phyloP scores from a whole-genome alignment of 139 green algal species.

The Micromonas pusilla region DNA sequence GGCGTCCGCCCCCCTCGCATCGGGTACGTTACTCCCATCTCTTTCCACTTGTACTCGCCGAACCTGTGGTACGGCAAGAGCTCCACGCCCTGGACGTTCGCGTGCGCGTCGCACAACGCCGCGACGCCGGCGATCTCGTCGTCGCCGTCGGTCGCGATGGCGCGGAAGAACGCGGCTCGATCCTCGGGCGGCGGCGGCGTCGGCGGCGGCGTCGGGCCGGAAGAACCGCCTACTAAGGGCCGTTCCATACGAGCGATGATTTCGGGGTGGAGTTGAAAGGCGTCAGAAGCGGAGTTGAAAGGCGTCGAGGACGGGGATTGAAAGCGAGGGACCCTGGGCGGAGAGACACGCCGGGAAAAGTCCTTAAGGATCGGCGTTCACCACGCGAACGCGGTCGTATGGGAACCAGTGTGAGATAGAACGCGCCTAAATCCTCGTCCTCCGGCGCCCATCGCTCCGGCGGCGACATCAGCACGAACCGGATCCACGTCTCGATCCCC shows the following conservation, averaged over 20 bases:
- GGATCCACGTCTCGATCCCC: constrained; percentile 14
- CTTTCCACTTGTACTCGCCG: constrained; percentile 57
- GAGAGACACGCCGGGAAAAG: no score
- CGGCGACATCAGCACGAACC: constrained; percentile 26
- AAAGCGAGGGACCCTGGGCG: no score
- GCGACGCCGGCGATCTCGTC: not conserved
- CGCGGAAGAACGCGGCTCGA: not conserved
- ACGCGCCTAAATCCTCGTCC: no score
- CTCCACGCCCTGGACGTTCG: constrained; percentile 39
- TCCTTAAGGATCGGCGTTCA: no score
- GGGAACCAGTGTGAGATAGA: no score
- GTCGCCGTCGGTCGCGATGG: not conserved
- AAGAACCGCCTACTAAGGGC: no score
- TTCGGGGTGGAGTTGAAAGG: no score
- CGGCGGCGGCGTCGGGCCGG: constrained; percentile 35
- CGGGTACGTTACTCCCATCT: constrained; percentile 47
- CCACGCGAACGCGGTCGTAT: no score
- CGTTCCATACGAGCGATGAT: no score
- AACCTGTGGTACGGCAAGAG: constrained; percentile 64
- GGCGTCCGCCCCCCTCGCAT: constrained; percentile 42
- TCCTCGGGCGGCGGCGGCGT: not conserved
- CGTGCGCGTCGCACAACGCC: not conserved
- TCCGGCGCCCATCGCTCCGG: constrained; percentile 37
- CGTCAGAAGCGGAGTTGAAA: no score
- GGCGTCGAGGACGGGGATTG: no score